A percentile compares a stretch with the other conserved stretches of the same genome.
Conservation (phyloP, 1,284 basidiomycete genomes). For the Cystobasidium pallidum region DNA sequence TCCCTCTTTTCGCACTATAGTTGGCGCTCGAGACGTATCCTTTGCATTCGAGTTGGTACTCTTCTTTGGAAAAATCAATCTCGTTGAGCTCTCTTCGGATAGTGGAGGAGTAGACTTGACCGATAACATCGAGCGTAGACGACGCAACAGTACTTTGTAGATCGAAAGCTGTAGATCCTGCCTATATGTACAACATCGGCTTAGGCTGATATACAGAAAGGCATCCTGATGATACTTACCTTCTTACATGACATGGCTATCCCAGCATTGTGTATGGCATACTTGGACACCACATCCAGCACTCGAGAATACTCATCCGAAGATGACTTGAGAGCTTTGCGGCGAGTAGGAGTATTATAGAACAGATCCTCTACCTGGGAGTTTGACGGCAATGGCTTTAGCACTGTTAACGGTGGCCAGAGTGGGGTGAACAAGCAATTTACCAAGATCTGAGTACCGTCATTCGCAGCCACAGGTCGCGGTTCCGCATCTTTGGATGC, state of each 20-base stretch:
- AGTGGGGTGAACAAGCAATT: background rate
- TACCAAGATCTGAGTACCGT: slow-evolving; percentile 87
- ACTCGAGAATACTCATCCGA: slow-evolving; percentile 93
- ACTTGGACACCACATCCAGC: slow-evolving; percentile 89
- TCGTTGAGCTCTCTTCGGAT: slow-evolving; percentile 80
- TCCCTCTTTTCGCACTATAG: slow-evolving; percentile 81
- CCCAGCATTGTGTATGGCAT: slow-evolving; percentile 87
- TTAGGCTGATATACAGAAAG: background rate
- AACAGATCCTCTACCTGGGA: slow-evolving; percentile 89
- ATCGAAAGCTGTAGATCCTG: slow-evolving; percentile 72
- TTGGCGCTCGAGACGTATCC: slow-evolving; percentile 85
- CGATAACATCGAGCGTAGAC: slow-evolving; percentile 72
- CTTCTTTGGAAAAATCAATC: slow-evolving; percentile 54
- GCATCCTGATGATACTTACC: slow-evolving; percentile 58
- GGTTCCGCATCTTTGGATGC: slow-evolving; percentile 70
- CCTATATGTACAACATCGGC: background rate
- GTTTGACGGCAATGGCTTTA: slow-evolving; percentile 1
- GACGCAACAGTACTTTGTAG: slow-evolving; percentile 77
- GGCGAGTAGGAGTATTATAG: slow-evolving; percentile 87
- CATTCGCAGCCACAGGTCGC: slow-evolving; percentile 87
- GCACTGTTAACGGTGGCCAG: background rate
- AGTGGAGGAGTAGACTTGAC: slow-evolving; percentile 76
- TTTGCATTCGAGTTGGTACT: slow-evolving; percentile 66
- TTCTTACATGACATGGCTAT: slow-evolving; percentile 91
- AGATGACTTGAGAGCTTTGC: slow-evolving; percentile 78